phyloP scores from a whole-genome alignment of 495 filamentous ascomycete genomes.

The Aspergillus haitiensis region DNA sequence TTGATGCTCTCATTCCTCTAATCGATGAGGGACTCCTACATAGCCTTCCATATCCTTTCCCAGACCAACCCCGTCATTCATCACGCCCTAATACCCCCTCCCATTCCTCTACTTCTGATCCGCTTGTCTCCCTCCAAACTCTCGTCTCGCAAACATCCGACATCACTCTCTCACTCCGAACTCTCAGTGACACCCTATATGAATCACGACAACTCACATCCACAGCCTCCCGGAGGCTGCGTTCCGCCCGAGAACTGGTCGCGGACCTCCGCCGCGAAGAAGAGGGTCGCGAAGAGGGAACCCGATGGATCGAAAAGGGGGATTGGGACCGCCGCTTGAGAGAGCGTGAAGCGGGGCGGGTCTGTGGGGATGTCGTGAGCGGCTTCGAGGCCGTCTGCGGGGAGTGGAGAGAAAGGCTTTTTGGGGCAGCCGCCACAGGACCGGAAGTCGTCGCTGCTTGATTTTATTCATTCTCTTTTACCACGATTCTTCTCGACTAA shows the following conservation, averaged over 20 bases:
- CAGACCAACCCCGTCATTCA: slow-evolving; percentile 53
- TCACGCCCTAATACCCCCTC: slow-evolving; percentile 42
- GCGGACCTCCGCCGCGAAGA: slow-evolving; percentile 79
- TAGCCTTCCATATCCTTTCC: slow-evolving; percentile 50
- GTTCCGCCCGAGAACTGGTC: slow-evolving; percentile 75
- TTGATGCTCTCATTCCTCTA: slow-evolving; percentile 66
- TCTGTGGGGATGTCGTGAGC: slow-evolving; percentile 81
- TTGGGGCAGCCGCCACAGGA: slow-evolving; percentile 34
- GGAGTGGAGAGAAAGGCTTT: slow-evolving; percentile 59
- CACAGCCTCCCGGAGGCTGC: slow-evolving; percentile 71
- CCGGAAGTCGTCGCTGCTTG: slow-evolving; percentile 41
- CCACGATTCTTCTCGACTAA: neutral
- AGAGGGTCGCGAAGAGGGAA: slow-evolving; percentile 76
- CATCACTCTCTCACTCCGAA: slow-evolving; percentile 74
- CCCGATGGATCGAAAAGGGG: slow-evolving; percentile 73
- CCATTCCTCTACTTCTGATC: slow-evolving; percentile 34
- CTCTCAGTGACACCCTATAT: slow-evolving; percentile 88
- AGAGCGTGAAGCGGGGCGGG: slow-evolving; percentile 72
- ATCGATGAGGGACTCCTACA: slow-evolving; percentile 56
- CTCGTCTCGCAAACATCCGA: slow-evolving; percentile 65
- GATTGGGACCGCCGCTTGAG: slow-evolving; percentile 76
- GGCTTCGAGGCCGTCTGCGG: slow-evolving; percentile 88
- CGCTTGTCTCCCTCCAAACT: slow-evolving; percentile 55
- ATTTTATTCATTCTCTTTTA: slow-evolving; percentile 6
- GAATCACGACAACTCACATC: slow-evolving; percentile 88